Conservation (phyloP, 2,329 filamentous ascomycete species). For the Epichloe amarillans region DNA sequence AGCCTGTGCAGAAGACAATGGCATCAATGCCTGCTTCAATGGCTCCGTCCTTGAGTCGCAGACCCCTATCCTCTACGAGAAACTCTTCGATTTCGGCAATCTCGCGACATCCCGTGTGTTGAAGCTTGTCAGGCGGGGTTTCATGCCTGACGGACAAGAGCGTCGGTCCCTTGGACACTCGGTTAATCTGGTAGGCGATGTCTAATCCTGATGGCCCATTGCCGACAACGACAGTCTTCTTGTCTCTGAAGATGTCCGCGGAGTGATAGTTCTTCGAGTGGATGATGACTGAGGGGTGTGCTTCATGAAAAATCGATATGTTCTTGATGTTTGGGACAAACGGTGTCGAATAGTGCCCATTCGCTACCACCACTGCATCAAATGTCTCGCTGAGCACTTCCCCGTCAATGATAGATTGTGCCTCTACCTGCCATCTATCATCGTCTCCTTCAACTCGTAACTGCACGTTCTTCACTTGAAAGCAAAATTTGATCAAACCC, state of each 20-base stretch:
- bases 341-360: constrained; percentile 60
- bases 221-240: constrained; percentile 73
- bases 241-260: constrained; percentile 46
- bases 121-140: constrained; percentile 31
- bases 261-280: constrained; percentile 74
- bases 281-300: constrained; percentile 46
- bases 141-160: constrained; percentile 49
- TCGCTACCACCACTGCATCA: constrained; percentile 64
- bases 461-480: constrained; percentile 50
- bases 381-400: constrained; percentile 35
- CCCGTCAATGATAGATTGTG: constrained; percentile 34
- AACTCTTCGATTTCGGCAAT: constrained; percentile 46
- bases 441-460: constrained; percentile 14
- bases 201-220: constrained; percentile 77
- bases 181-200: constrained; percentile 62
- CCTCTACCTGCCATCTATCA: constrained; percentile 49
- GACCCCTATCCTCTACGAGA: constrained; percentile 37
- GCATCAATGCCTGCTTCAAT: constrained; percentile 57
- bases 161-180: constrained; percentile 44
- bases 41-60: constrained; percentile 53
- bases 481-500: constrained; percentile 54
- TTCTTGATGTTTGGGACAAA: constrained; percentile 51
- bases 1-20: constrained; percentile 80
- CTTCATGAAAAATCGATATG: constrained; percentile 43
- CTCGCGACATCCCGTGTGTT: constrained; percentile 34